Evolutionary conservation across 1,139 yeast species (phyloP).

Genomic region (Kurtzmaniella quercitrusa): DNA sequence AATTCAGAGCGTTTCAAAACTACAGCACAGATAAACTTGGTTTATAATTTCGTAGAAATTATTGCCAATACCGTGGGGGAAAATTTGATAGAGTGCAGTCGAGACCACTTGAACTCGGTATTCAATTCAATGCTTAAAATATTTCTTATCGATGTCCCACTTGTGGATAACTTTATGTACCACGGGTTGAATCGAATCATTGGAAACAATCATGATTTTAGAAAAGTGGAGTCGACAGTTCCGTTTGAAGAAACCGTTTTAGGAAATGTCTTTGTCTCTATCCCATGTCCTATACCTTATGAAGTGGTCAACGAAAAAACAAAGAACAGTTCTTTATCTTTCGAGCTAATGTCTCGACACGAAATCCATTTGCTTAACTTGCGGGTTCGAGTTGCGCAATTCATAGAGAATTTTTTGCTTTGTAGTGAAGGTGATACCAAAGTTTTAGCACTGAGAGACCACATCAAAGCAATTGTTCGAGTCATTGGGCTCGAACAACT

Average conservation of each 20-base stretch:
- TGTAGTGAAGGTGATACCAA: constrained; percentile 23
- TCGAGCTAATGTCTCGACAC: constrained; percentile 29
- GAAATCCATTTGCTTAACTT: constrained; percentile 40
- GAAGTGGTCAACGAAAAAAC: constrained; percentile 4
- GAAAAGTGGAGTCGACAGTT: constrained; percentile 27
- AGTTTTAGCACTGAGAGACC: constrained; percentile 31
- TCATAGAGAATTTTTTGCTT: constrained; percentile 42
- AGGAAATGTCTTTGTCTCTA: constrained; percentile 21
- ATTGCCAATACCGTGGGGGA: constrained; percentile 36
- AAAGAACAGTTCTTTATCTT: constrained; percentile 8
- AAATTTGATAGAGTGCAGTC: constrained; percentile 22
- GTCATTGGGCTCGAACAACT: constrained; percentile 53
- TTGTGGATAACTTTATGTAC: constrained; percentile 37
- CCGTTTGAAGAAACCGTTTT: constrained; percentile 25
- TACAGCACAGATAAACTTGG: constrained; percentile 36
- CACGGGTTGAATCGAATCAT: constrained; percentile 52
- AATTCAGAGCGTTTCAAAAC: constrained; percentile 37
- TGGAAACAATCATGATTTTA: constrained; percentile 47
- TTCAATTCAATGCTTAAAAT: constrained; percentile 38
- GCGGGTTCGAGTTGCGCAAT: constrained; percentile 36
- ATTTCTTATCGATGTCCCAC: constrained; percentile 37
- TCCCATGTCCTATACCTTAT: constrained; percentile 31
- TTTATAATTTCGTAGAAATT: constrained; percentile 38
- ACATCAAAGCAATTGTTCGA: constrained; percentile 42
- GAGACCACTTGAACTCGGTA: constrained; percentile 15